A percentile compares a stretch with the other conserved stretches of the same genome.
phyloP scores from a whole-genome alignment of 2,329 filamentous ascomycete genomes.

The Aspergillus quadrilineatus region DNA sequence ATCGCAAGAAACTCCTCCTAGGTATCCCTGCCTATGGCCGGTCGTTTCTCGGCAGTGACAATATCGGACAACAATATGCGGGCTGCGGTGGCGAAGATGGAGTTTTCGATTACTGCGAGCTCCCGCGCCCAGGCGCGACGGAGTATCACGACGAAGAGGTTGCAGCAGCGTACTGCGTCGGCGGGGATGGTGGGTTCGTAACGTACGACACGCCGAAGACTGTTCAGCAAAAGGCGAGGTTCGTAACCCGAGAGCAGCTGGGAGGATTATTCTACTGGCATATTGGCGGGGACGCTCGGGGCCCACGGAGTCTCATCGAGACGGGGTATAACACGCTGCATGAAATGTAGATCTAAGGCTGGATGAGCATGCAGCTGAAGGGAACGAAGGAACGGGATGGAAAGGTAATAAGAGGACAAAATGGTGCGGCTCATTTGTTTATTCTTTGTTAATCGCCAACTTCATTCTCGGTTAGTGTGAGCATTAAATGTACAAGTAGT shows the following conservation, averaged over 20 bases:
- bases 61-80: slow-evolving; percentile 61
- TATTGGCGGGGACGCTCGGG: slow-evolving; percentile 67
- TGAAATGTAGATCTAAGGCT: slow-evolving; percentile 32
- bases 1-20: slow-evolving; percentile 68
- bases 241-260: slow-evolving; percentile 68
- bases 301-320: slow-evolving; percentile 57
- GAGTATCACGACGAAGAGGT: slow-evolving; percentile 67
- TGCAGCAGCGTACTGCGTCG: slow-evolving; percentile 68
- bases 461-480: not conserved
- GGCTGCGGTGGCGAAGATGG: slow-evolving; percentile 62
- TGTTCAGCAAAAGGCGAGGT: slow-evolving; percentile 71
- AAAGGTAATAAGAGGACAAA: not conserved
- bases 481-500: not conserved
- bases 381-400: not conserved
- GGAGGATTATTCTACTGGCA: slow-evolving; percentile 82
- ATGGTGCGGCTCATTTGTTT: slow-evolving; percentile 2
- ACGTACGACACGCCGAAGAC: slow-evolving; percentile 78
- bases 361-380: not conserved
- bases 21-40: slow-evolving; percentile 75
- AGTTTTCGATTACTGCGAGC: slow-evolving; percentile 70
- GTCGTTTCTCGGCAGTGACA: slow-evolving; percentile 66
- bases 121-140: slow-evolving; percentile 61
- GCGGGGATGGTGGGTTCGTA: slow-evolving; percentile 73
- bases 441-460: not conserved
- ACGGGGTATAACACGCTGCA: slow-evolving; percentile 59